These are phyloP conservation scores for Aureobasidium subglaciale DNA, from an alignment of 2,329 filamentous ascomycete genomes.

Conservation along the genomic window DNA sequence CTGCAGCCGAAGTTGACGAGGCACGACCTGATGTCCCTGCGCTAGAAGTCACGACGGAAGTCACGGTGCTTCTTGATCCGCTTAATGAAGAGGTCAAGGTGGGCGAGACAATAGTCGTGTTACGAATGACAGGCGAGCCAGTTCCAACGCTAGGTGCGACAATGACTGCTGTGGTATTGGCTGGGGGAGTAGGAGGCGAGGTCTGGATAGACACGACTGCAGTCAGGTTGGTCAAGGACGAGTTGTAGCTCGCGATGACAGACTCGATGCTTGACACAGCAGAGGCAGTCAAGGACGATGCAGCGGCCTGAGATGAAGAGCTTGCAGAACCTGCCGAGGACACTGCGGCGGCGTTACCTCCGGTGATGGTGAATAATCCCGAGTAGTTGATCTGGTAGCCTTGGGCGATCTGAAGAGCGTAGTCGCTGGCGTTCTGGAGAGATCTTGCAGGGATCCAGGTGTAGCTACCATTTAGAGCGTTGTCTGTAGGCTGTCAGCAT, in stretches of 20 bases:
- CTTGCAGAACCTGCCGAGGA: constrained; percentile 19
- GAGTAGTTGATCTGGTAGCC: constrained; percentile 49
- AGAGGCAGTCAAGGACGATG: constrained; percentile 8
- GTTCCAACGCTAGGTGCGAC: constrained; percentile 20
- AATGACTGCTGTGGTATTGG: constrained; percentile 18
- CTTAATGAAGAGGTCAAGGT: constrained; percentile 18
- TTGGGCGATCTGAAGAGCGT: constrained; percentile 54
- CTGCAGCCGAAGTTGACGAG: constrained; percentile 15
- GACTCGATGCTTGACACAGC: constrained; percentile 18
- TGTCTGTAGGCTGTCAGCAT: constrained; percentile 22
- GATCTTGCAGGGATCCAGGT: constrained; percentile 43
- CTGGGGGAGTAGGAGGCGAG: constrained; percentile 13
- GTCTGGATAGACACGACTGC: not conserved
- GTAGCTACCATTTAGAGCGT: constrained; percentile 41
- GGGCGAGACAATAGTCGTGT: constrained; percentile 24
- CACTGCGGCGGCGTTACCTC: constrained; percentile 26
- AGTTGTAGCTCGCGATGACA: constrained; percentile 18
- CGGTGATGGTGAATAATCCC: constrained; percentile 42
- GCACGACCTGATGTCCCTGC: constrained; percentile 15
- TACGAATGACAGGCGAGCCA: constrained; percentile 23
- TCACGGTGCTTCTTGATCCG: constrained; percentile 19
- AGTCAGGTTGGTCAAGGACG: constrained; percentile 18
- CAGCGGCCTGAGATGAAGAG: not conserved
- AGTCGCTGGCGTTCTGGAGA: constrained; percentile 42
- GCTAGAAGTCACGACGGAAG: constrained; percentile 18